Conservation (phyloP, 495 filamentous ascomycete genomes). For the Aspergillus avenaceus region DNA sequence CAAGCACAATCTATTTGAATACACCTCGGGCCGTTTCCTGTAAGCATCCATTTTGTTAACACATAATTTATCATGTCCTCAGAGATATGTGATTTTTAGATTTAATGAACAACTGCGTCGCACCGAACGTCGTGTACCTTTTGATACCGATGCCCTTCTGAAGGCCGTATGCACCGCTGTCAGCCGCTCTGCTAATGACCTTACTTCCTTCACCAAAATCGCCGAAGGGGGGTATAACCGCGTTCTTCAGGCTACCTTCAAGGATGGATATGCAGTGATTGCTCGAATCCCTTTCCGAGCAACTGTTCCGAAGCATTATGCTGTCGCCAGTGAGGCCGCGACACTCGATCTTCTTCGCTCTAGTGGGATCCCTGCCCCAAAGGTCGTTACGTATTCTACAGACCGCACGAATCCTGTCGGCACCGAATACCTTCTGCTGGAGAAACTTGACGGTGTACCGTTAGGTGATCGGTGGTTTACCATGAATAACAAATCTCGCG, state of each 20-base stretch:
- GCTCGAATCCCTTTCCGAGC: slow-evolving; percentile 23
- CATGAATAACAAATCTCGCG: slow-evolving; percentile 20
- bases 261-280: slow-evolving; percentile 22
- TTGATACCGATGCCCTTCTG: slow-evolving; percentile 17
- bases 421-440: slow-evolving; percentile 26
- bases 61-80: slow-evolving; percentile 1
- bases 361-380: slow-evolving; percentile 26
- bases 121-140: slow-evolving; percentile 15
- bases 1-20: slow-evolving; percentile 18
- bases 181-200: background rate
- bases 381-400: slow-evolving; percentile 17
- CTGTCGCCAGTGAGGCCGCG: slow-evolving; percentile 34
- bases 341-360: slow-evolving; percentile 27
- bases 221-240: slow-evolving; percentile 34
- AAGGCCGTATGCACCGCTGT: slow-evolving; percentile 11
- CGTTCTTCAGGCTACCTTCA: slow-evolving; percentile 21
- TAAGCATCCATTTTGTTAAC: slow-evolving; percentile 6
- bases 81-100: no score
- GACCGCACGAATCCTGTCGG: slow-evolving; percentile 19
- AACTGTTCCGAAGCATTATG: slow-evolving; percentile 22
- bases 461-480: slow-evolving; percentile 22
- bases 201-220: slow-evolving; percentile 24
- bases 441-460: slow-evolving; percentile 18
- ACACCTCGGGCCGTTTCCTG: slow-evolving; percentile 23
- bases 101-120: slow-evolving; percentile 18